Evolutionary conservation across 176 grass and related monocot genomes (phyloP), one percentile per base, ranked within the genome.

Genomic region (Ananas comosus): DNA sequence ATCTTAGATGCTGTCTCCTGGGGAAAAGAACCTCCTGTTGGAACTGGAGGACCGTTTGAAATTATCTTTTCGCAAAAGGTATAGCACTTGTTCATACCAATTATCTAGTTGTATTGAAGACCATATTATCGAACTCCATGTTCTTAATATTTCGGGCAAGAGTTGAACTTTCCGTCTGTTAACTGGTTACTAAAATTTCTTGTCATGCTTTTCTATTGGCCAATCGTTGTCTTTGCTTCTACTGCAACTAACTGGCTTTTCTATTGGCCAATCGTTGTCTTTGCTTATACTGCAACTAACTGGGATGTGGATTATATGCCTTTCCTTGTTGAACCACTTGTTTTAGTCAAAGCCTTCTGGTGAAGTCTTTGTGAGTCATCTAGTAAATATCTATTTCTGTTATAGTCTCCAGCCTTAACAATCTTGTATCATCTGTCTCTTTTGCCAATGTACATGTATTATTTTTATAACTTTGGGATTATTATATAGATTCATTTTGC

Each of bases 1-100:
- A 85, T 79, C 66, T 73, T 97, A 50, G 93, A 97, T 78, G 83
- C 89, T 59, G 24, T 92, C 53, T 76, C 83, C 66, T 97, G 89
- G 93, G 93, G 93, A 21, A 97, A 97, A 80, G 89, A 97, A 57
- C 83, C 86, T 56, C 84, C 75, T 23, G 53, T 69, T 72, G 89
- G 93, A 47, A 89, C 93, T 1, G 88, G 86, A 14, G 93, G 93
- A 49, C 73, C 82, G 83, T 97, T 97, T 73, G 80, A 90, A 74
- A 83, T 92, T 51, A 71, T 85, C 33, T 80, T 86, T 71, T 81
- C 78, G 11, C 83, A 83, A 42, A 94, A 94, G 83, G 90, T 90
- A 22, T 50, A 53, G 19, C 29, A 74, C 73, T 65, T 25, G 16
- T 21, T 50, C n/a, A 24, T 68, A 21, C 29, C 52, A 51, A 12